Conservation (phyloP, 441 rosid genomes). For the Raphanus hybrid region DNA sequence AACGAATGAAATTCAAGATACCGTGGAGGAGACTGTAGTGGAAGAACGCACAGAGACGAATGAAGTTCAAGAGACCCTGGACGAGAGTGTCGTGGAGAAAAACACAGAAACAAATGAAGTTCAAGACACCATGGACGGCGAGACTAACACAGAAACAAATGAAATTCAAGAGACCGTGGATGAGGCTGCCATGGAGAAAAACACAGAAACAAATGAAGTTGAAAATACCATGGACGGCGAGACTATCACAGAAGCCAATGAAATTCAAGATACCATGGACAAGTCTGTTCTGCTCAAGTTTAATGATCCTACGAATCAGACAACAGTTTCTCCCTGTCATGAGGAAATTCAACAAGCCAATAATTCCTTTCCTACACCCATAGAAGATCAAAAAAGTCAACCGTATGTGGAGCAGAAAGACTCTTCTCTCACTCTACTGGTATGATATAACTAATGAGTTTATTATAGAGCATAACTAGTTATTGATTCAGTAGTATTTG, state of each 20-base stretch:
- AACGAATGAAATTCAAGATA: slow-evolving; percentile 36
- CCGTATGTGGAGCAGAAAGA: slow-evolving; percentile 26
- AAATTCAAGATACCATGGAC: slow-evolving; percentile 41
- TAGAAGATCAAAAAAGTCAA: slow-evolving; percentile 22
- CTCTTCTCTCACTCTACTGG: slow-evolving; percentile 25
- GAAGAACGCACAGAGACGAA: slow-evolving; percentile 20
- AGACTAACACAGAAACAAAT: slow-evolving; percentile 35
- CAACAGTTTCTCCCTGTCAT: slow-evolving; percentile 26
- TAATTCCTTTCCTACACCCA: slow-evolving; percentile 11
- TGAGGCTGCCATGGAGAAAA: slow-evolving; percentile 34
- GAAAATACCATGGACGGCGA: slow-evolving; percentile 42
- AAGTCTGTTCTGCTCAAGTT: slow-evolving; percentile 38
- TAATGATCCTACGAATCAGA: slow-evolving; percentile 28
- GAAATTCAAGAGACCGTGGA: slow-evolving; percentile 42
- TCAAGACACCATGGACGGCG: slow-evolving; percentile 43
- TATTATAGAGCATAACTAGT: not conserved
- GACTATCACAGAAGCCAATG: slow-evolving; percentile 34
- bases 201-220: slow-evolving; percentile 33
- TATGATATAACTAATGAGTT: slow-evolving; percentile 5
- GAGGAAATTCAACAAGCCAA: slow-evolving; percentile 33
- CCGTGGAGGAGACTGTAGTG: slow-evolving; percentile 29
- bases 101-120: slow-evolving; percentile 23
- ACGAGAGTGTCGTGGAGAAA: slow-evolving; percentile 30
- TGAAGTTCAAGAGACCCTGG: slow-evolving; percentile 36
- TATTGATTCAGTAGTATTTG: not conserved